Evolutionary conservation across 495 filamentous ascomycete species (phyloP).

Genomic region (Podospora didyma): DNA sequence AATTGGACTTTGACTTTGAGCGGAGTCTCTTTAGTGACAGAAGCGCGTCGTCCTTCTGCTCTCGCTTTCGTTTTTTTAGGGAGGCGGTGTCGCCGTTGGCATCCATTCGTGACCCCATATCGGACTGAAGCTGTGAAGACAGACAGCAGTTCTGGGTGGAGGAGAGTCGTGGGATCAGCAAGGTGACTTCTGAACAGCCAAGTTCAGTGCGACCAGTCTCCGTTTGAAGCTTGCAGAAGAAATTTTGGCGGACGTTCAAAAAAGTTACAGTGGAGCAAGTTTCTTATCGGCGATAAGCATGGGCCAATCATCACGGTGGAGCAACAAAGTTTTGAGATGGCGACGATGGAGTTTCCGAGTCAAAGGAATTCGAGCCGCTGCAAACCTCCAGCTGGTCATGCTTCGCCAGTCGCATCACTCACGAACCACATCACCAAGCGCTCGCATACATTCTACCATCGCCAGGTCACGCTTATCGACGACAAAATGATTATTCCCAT

Average conservation of each 20-base stretch:
- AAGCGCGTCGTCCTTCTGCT: constrained; percentile 25
- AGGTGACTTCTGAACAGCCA: neutral
- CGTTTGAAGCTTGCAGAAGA: constrained; percentile 10
- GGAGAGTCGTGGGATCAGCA: neutral
- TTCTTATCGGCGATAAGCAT: constrained; percentile 31
- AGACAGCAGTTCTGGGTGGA: neutral
- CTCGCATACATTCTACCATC: neutral
- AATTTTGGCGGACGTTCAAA: constrained; percentile 31
- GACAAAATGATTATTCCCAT: constrained; percentile 93
- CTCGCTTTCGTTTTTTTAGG: constrained; percentile 34
- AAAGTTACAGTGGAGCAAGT: constrained; percentile 29
- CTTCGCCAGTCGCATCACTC: neutral
- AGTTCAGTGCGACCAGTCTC: neutral
- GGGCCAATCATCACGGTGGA: constrained; percentile 14
- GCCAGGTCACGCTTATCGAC: neutral
- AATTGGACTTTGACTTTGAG: constrained; percentile 20
- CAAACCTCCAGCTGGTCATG: neutral
- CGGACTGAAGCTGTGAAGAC: neutral
- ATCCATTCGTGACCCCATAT: constrained; percentile 21
- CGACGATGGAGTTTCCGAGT: neutral
- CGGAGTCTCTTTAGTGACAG: constrained; percentile 25
- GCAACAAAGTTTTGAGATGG: constrained; percentile 16
- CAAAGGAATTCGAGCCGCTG: neutral
- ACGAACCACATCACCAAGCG: neutral
- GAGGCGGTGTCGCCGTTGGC: constrained; percentile 26